phyloP scores from a whole-genome alignment of 2,329 filamentous ascomycete genomes.

The Aspergillus sp. region DNA sequence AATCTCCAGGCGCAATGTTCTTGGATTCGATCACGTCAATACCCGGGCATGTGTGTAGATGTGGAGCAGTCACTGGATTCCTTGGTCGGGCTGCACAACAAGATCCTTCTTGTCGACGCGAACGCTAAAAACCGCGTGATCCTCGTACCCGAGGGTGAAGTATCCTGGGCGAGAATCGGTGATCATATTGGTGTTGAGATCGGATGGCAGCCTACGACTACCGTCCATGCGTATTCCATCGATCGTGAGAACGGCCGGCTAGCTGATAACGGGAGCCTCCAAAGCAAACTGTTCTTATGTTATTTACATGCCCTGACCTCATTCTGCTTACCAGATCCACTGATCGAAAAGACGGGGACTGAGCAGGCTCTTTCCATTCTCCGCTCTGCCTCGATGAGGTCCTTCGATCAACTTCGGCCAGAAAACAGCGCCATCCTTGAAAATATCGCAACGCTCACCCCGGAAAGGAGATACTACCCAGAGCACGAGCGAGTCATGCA shows the following conservation, averaged over 20 bases:
- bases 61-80: no score
- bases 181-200: no score
- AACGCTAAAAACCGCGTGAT: slow-evolving; percentile 3
- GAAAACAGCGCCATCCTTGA: slow-evolving; percentile 8
- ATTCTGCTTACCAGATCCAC: slow-evolving; percentile 19
- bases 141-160: slow-evolving; percentile 17
- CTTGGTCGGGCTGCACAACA: slow-evolving; percentile 15
- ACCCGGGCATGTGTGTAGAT: no score
- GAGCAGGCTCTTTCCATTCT: slow-evolving; percentile 21
- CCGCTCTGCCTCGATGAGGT: slow-evolving; percentile 6
- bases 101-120: slow-evolving; percentile 12
- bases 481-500: slow-evolving; percentile 13
- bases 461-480: slow-evolving; percentile 18
- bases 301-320: slow-evolving; percentile 25
- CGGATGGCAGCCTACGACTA: slow-evolving; percentile 12
- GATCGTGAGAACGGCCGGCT: slow-evolving; percentile 9
- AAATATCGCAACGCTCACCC: slow-evolving; percentile 17
- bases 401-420: slow-evolving; percentile 7
- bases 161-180: slow-evolving; percentile 2
- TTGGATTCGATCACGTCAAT: no score
- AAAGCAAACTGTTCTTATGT: slow-evolving; percentile 18
- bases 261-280: no score
- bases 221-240: slow-evolving; percentile 13
- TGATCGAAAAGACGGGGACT: slow-evolving; percentile 20
- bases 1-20: no score